Evolutionary conservation across 1,284 basidiomycete genomes (phyloP).

Genomic region (Ganoderma leucocontextum): DNA sequence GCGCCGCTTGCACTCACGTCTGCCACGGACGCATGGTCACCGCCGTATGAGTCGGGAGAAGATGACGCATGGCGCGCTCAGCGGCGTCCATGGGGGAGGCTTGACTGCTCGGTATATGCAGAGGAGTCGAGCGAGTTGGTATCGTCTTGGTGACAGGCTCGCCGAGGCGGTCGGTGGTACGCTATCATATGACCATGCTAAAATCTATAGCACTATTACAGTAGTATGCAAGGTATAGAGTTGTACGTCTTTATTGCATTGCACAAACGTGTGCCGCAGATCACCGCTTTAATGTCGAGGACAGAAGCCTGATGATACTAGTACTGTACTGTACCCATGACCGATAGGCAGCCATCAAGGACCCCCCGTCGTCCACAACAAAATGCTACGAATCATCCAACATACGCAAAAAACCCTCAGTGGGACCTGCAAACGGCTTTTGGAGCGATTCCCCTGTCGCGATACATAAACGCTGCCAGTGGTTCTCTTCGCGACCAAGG

Average conservation of each 20-base stretch:
- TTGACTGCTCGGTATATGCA: constrained; percentile 5
- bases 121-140: background rate
- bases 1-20: constrained; percentile 52
- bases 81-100: background rate
- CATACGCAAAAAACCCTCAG: background rate
- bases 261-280: background rate
- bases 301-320: background rate
- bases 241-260: constrained; percentile 8
- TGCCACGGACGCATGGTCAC: constrained; percentile 42
- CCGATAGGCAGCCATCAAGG: background rate
- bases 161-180: background rate
- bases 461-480: background rate
- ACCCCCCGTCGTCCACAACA: background rate
- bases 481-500: background rate
- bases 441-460: background rate
- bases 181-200: constrained; percentile 17
- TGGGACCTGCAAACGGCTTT: background rate
- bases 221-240: background rate
- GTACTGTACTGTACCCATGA: background rate
- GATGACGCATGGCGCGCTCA: background rate
- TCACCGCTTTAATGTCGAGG: background rate
- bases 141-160: constrained; percentile 16
- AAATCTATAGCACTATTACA: background rate
- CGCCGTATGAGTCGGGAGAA: background rate
- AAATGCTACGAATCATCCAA: background rate